Evolutionary conservation across 1,284 basidiomycete species (phyloP), one percentile per base, ranked within the genome.

Genomic region (Sporisorium sorghi): DNA sequence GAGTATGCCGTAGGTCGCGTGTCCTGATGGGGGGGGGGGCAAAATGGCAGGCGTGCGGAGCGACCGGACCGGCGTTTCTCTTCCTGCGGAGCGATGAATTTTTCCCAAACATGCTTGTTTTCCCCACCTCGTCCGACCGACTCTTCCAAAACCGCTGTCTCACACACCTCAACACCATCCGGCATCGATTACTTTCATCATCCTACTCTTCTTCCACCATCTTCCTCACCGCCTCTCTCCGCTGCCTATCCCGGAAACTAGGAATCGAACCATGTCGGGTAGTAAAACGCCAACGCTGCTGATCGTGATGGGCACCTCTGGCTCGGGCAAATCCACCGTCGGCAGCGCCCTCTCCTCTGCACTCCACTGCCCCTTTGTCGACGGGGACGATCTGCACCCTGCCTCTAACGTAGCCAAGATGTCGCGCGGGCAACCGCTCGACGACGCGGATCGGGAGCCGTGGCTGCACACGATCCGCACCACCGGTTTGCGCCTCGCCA

Each of bases 361-460:
- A 15, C 87, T 94, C 58, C 83, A 84, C 9, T 79, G 93, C 61
- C 90, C 93, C 0, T 96, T 93, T 86, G 87, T 94, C 68, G 95
- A 97, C 81, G 95, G 92, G 39, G 95, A 97, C 84, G 90, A 92
- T 67, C 87, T 97, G 37, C 95, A 97, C 83, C 92, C 94, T 0
- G 80, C 87, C 14, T 84, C 88, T 7, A 97, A 97, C 84, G 89
- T 97, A 47, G 90, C 88, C 32, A 97, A 97, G 87, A 97, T 97
- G 94, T 88, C 90, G 1, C 80, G 85, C 0, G 93, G 93, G 0
- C 86, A 87, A n/a, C 91, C 94, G 0, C 86, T 98, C 62, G 90
- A 87, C 1, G 94, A 97, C 81, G 88, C 28, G 0, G 85, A 97
- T 83, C 90, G 94, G 21, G 87, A 90, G 66, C 94, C 94, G 0